phyloP scores from a whole-genome alignment of 2,329 filamentous ascomycete species.

The Xylaria sp. region DNA sequence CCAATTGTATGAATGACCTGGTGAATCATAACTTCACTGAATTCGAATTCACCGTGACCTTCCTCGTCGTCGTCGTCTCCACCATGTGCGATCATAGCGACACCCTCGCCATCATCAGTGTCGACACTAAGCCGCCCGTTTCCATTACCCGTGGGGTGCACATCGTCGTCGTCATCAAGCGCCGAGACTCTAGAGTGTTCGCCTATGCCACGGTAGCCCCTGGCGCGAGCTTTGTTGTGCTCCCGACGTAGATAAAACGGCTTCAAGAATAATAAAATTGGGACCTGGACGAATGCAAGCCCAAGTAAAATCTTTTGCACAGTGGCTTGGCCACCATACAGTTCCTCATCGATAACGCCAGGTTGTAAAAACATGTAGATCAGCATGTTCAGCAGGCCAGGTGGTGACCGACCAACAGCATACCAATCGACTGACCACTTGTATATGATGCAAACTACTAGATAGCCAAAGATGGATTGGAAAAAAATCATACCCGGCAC shows the following conservation, averaged over 20 bases:
- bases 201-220: slow-evolving; percentile 93
- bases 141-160: slow-evolving; percentile 65
- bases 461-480: slow-evolving; percentile 97
- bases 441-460: slow-evolving; percentile 93
- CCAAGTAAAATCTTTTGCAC: slow-evolving; percentile 85
- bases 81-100: slow-evolving; percentile 56
- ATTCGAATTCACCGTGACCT: slow-evolving; percentile 97
- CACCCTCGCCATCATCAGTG: slow-evolving; percentile 74
- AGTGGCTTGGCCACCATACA: slow-evolving; percentile 80
- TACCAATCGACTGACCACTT: slow-evolving; percentile 96
- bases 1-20: slow-evolving; percentile 98
- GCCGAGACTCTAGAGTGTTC: slow-evolving; percentile 90
- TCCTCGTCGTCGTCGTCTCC: slow-evolving; percentile 77
- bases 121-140: slow-evolving; percentile 74
- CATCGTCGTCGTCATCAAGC: slow-evolving; percentile 84
- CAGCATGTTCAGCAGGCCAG: slow-evolving; percentile 96
- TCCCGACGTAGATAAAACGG: slow-evolving; percentile 95
- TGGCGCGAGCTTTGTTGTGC: slow-evolving; percentile 86
- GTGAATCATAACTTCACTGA: slow-evolving; percentile 97
- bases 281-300: slow-evolving; percentile 86
- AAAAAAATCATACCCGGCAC: slow-evolving; percentile 99
- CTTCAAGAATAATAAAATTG: slow-evolving; percentile 92
- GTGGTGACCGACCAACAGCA: slow-evolving; percentile 73
- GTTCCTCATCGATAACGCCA: slow-evolving; percentile 74
- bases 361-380: slow-evolving; percentile 99